These are phyloP conservation scores for Cyberlindnera xishuangbannaensis DNA, from an alignment of 805 yeast species.

Conservation along the genomic window DNA sequence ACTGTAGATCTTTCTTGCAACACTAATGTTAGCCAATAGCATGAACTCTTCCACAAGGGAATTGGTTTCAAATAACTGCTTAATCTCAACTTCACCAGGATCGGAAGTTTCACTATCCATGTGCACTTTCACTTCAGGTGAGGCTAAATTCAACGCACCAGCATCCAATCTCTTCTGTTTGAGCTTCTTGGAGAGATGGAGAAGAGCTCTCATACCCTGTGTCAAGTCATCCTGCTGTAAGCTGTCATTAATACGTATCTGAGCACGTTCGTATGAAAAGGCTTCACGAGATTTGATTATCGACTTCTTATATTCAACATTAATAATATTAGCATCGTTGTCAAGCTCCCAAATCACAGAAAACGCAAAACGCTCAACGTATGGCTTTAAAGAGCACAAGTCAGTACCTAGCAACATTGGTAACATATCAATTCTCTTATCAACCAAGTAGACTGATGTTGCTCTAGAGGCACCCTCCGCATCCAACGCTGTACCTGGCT, in stretches of 20 bases:
- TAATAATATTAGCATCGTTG: constrained; percentile 75
- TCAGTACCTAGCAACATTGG: constrained; percentile 95
- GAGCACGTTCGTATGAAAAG: constrained; percentile 92
- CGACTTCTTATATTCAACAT: constrained; percentile 76
- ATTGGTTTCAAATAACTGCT: constrained; percentile 81
- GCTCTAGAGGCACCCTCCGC: constrained; percentile 97
- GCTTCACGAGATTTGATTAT: constrained; percentile 90
- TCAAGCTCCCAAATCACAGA: constrained; percentile 95
- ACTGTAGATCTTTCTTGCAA: constrained; percentile 86
- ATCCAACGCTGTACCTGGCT: constrained; percentile 86
- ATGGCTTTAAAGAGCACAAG: constrained; percentile 89
- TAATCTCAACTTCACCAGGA: constrained; percentile 92
- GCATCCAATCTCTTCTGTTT: constrained; percentile 84
- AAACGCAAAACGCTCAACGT: constrained; percentile 93
- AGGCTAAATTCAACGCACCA: constrained; percentile 94
- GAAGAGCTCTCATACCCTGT: constrained; percentile 77
- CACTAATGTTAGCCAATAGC: constrained; percentile 95
- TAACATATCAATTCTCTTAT: constrained; percentile 97
- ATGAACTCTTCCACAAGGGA: constrained; percentile 97
- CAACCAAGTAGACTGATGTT: constrained; percentile 94
- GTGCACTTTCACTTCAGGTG: constrained; percentile 96
- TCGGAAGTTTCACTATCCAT: constrained; percentile 97
- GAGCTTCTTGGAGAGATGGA: constrained; percentile 73
- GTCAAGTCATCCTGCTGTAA: constrained; percentile 79
- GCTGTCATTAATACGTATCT: constrained; percentile 78